Base-by-base conservation (phyloP, 2,329 filamentous ascomycete species). In the Colletotrichum gloeosporioides region DNA sequence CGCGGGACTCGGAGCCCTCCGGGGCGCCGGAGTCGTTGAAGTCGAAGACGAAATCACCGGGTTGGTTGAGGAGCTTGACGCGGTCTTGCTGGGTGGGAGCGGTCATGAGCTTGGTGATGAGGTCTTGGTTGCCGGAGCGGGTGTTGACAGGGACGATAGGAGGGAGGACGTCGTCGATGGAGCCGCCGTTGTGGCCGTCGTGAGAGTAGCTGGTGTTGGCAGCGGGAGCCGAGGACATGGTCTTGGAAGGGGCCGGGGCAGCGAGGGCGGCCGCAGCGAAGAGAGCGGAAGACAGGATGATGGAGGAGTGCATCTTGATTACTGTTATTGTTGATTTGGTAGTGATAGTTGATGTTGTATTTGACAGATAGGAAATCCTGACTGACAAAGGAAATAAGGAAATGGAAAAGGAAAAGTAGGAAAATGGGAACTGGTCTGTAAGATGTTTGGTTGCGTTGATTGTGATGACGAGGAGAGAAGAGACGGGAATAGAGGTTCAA, bases 71-170 rank as follows among this genome's bases (percentile, higher is more conserved):
- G 9, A 85, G 79, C 69, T 78, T 80, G 79, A 81, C 76, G n/a
- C 83, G 82, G 4, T 85, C 82, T 27, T 75, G 72, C 27, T 71
- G 68, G 0, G 83, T 85, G 1, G 83, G 78, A 7, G 80, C 80
- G 76, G 86, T 84, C 68, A 88, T 79, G 18, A 86, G 86, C 76
- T 87, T 82, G 77, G 87, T 85, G 72, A 89, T 82, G 67, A 89
- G 86, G n/a, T 82, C 82, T 78, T 88, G 88, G 8, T 88, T 85
- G 0, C 87, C 78, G 13, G 86, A 85, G 22, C 86, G 84, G 2
- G 86, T 88, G 78, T 88, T 87, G 80, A 90, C 81, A 8, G 80
- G 79, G 15, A 84, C 82, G 32, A 82, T 39, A 3, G 81, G 78
- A 0, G 82, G 82, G 2, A 83, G 77, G 29, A 76, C 68, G 44